A percentile compares a stretch with the other conserved stretches of the same genome.
Evolutionary conservation across 176 grass and related monocot genomes (phyloP).

Genomic region (Zea luxurians): DNA sequence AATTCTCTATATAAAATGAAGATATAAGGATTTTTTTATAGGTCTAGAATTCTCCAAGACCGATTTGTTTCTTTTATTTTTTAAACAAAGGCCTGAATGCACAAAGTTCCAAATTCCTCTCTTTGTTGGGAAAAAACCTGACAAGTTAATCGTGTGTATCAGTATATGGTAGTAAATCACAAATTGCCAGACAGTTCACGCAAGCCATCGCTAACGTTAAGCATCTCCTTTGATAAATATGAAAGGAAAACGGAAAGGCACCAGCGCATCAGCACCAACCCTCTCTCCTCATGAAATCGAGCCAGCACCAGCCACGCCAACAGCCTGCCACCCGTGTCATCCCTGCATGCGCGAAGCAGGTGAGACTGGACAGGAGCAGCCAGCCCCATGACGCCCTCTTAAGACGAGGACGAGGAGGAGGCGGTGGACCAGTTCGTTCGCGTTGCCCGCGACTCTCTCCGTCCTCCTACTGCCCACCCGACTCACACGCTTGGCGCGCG

Average conservation of each 20-base stretch:
- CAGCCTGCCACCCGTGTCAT: not conserved
- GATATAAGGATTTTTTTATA: not conserved
- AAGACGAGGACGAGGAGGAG: slow-evolving; percentile 45
- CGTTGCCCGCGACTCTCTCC: slow-evolving; percentile 49
- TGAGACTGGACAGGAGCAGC: not conserved
- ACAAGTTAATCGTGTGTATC: not conserved
- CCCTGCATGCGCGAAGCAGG: slow-evolving; percentile 34
- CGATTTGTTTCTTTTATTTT: not conserved
- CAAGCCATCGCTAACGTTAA: not conserved
- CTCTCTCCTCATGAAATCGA: too few species aligned
- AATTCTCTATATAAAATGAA: not conserved
- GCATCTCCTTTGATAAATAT: not conserved
- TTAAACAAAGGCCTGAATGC: not conserved
- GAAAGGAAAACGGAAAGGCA: not conserved
- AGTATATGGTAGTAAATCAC: not conserved
- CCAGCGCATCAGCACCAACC: not conserved
- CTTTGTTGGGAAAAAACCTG: too few species aligned
- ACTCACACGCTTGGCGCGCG: slow-evolving; percentile 35
- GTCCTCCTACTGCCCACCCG: slow-evolving; percentile 23
- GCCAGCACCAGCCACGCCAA: not conserved
- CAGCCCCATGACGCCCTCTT: slow-evolving; percentile 22
- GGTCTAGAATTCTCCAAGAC: not conserved
- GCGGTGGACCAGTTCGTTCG: slow-evolving; percentile 59
- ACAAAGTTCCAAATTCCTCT: not conserved
- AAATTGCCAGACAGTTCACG: not conserved